Base-by-base conservation (phyloP, 2,329 filamentous ascomycete species). In the Colletotrichum sojae region DNA sequence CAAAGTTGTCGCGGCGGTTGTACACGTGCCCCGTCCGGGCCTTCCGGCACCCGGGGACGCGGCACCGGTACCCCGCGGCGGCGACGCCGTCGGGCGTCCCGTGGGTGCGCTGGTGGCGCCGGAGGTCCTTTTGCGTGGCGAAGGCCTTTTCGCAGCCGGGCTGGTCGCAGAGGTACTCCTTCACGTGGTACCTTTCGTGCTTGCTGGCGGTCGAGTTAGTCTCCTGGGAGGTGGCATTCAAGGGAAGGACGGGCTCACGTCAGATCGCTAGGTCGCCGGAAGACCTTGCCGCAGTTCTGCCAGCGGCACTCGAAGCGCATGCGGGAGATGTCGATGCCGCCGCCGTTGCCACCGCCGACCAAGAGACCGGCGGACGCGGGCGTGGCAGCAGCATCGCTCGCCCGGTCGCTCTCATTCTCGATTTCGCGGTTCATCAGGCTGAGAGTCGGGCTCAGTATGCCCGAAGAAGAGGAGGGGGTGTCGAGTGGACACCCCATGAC, bases 1-100 rank as follows among this genome's bases (percentile, higher is more conserved):
- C 57, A 53, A 76, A 76, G 72, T 76, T 76, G 68, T 76, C 74
- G 22, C 71, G 71, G 15, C 74, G 73, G 61, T 75, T 76, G 58
- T 75, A 76, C 27, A 75, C 70, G 61, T 76, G 73, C 6, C 71
- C 71, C 40, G 63, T 73, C 64, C 67, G 66, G 53, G 73, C 71
- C 65, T 76, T 76, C 20, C 69, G 70, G 69, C 74, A 76, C n/a
- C 73, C 73, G n/a, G 63, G 40, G 39, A 75, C 70, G 22, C 67
- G 73, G 67, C 74, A 76, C 22, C 67, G 69, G 69, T 74, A 75
- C n/a, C 73, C 72, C 31, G 31, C 31, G n/a, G 65, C 70, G 57
- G 67, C 72, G 63, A 65, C 56, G 20, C 63, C 64, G 53, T 67
- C 67, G 57, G 63, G 53, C 27, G 65, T 71, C 40, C 60, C 65